Base-by-base conservation (phyloP, 2,329 filamentous ascomycete genomes). In the Microdochium paspali region DNA sequence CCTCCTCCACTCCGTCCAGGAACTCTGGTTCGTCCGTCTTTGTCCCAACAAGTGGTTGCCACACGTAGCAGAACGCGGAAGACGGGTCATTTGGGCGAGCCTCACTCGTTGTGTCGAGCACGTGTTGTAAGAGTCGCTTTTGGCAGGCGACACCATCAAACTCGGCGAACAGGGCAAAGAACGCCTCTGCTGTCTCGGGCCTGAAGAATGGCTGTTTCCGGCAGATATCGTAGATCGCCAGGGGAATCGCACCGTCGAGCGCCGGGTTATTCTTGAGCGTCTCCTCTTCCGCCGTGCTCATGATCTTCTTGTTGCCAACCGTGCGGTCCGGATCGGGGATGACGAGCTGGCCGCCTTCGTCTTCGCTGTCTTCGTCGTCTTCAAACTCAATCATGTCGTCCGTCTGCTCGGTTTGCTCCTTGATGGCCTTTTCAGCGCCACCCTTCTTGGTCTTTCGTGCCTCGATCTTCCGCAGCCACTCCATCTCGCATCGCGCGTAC, bases 401-500 rank as follows among this genome's bases (percentile, higher is more conserved):
- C 24, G 74, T 76, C 23, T 68, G 60, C 39, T 66, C 62, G 12
- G 61, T 65, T 60, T 77, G 77, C 62, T 84, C 76, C 59, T 85
- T 75, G 44, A 80, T 61, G 51, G 51, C 63, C 57, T 69, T 73
- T 60, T 72, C 61, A 23, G 66, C 64, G 2, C 64, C 63, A 9
- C 63, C 65, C 47, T 69, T 67, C 42, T 66, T 66, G 5, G 65
- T 66, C 65, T 84, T 82, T 62, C 89, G 80, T 51, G 80, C 80
- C 49, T 87, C 82, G 59, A 97, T 81, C 68, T 87, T 90, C 46
- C 79, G 81, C 48, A 97, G 74, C 73, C 95, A 97, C 52, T 93
- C 84, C 81, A 95, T 89, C 72, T 98, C 93, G 59, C 91, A 76
- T 60, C 87, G 84, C 9, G 87, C 85, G 62, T 96, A 97, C 67